phyloP scores from a whole-genome alignment of 768 basidiomycete species.

The Postia placenta region DNA sequence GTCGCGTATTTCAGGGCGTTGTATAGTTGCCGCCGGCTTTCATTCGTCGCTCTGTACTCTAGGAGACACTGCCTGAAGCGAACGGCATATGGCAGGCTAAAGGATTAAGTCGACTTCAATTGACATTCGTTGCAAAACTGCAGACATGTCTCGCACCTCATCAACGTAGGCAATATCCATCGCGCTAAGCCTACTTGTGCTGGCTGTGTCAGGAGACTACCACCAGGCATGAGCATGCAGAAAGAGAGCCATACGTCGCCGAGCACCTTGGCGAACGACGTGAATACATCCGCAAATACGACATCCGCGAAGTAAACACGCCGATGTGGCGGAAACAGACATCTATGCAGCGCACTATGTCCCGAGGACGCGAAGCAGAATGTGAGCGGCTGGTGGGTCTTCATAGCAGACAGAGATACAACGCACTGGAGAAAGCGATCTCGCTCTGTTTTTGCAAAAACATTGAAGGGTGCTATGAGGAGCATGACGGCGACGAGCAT shows the following conservation, averaged over 20 bases:
- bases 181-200: constrained; percentile 54
- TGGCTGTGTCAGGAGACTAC: constrained; percentile 64
- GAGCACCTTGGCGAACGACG: constrained; percentile 94
- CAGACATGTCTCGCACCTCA: constrained; percentile 55
- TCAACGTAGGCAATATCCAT: constrained; percentile 78
- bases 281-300: constrained; percentile 91
- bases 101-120: not conserved
- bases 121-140: not conserved
- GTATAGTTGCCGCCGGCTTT: constrained; percentile 66
- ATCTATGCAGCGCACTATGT: constrained; percentile 65
- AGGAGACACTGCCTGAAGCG: constrained; percentile 93
- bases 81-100: constrained; percentile 81
- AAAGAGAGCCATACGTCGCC: constrained; percentile 90
- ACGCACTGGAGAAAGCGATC: constrained; percentile 76
- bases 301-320: constrained; percentile 87
- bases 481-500: constrained; percentile 48
- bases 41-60: constrained; percentile 67
- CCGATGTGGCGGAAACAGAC: constrained; percentile 57
- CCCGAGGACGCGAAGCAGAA: not conserved
- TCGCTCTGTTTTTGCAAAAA: constrained; percentile 65
- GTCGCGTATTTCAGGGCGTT: constrained; percentile 97
- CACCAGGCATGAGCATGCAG: constrained; percentile 82
- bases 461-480: constrained; percentile 62
- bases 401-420: not conserved
- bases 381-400: not conserved